Percentiles rank a stretch among this genome's conserved stretches.
These are phyloP conservation scores for Epichloe amarillans DNA, from an alignment of 2,329 filamentous ascomycete species.

Conservation along the genomic window DNA sequence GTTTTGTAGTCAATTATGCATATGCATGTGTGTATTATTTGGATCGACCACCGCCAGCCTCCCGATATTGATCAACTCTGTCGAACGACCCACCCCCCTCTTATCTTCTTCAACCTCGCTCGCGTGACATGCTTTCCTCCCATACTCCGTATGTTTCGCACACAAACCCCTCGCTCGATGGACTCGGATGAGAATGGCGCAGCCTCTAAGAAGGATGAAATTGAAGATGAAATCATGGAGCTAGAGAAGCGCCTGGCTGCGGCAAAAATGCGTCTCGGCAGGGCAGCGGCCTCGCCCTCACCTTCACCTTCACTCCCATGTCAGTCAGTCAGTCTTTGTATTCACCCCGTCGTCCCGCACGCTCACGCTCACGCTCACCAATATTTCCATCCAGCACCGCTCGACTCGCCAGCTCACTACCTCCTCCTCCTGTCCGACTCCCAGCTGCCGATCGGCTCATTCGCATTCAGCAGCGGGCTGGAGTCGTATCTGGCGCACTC, in stretches of 20 bases:
- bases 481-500: constrained; percentile 71
- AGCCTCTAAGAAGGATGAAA: constrained; percentile 14
- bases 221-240: constrained; percentile 43
- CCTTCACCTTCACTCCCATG: not conserved
- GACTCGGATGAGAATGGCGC: constrained; percentile 9
- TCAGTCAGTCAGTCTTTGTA: not conserved
- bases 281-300: not conserved
- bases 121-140: too few species aligned
- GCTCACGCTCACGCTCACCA: not conserved
- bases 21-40: not conserved
- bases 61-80: not conserved
- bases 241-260: constrained; percentile 40
- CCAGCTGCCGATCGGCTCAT: constrained; percentile 70
- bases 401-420: constrained; percentile 37
- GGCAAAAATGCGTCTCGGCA: constrained; percentile 29
- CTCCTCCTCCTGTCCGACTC: constrained; percentile 70
- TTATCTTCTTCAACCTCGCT: not conserved
- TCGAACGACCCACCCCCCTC: not conserved
- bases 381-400: not conserved
- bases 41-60: not conserved
- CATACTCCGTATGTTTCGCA: too few species aligned
- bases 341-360: not conserved
- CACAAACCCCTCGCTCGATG: constrained; percentile 13
- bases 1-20: not conserved
- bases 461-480: constrained; percentile 71